phyloP scores from a whole-genome alignment of 805 yeast genomes.

The Helenozyma baotianmanensis region DNA sequence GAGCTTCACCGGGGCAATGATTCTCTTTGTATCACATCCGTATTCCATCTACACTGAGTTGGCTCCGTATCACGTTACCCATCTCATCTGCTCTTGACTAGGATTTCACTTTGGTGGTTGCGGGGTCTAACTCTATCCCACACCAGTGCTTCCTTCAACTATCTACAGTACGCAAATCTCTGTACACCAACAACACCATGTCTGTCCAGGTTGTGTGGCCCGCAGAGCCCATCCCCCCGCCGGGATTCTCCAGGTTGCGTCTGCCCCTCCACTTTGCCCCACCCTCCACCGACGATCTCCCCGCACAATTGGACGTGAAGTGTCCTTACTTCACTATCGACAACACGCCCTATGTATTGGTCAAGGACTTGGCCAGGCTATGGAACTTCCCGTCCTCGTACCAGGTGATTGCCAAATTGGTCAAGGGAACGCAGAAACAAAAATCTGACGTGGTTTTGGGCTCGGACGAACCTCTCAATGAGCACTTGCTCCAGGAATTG shows the following conservation, averaged over 20 bases:
- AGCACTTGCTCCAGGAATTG: slow-evolving; percentile 13
- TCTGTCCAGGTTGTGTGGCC: no score
- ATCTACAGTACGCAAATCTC: no score
- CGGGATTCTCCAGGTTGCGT: slow-evolving; percentile 7
- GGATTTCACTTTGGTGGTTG: no score
- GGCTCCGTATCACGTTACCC: no score
- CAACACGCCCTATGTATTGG: slow-evolving; percentile 18
- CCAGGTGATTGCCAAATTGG: slow-evolving; percentile 29
- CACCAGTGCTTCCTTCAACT: no score
- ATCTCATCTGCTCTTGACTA: no score
- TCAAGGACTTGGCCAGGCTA: slow-evolving; percentile 26
- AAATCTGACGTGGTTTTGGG: slow-evolving; percentile 12
- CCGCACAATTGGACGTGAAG: slow-evolving; percentile 5
- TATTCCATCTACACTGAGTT: no score
- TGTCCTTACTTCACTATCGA: slow-evolving; percentile 9
- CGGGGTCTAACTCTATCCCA: no score
- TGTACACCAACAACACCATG: no score
- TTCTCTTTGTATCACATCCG: no score
- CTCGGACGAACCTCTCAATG: slow-evolving; percentile 19
- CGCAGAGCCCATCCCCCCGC: background rate
- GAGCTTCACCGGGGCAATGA: no score
- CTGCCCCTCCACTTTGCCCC: slow-evolving; percentile 4
- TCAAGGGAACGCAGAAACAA: slow-evolving; percentile 17
- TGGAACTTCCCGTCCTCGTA: slow-evolving; percentile 43
- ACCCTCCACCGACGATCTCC: slow-evolving; percentile 3